phyloP scores from a whole-genome alignment of 371 early-diverging fungal genomes.

The Syncephalis plumigaleata region DNA sequence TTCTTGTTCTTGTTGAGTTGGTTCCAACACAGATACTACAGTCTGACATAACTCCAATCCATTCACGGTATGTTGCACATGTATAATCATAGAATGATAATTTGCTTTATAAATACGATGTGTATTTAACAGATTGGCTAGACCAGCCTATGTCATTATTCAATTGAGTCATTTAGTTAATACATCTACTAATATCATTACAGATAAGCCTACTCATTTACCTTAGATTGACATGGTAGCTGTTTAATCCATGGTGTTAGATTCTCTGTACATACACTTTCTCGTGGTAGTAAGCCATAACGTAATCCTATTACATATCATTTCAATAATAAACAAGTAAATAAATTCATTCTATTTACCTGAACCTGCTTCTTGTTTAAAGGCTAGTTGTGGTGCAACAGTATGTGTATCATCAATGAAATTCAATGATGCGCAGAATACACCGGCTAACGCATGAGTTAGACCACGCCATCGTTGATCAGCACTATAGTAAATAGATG shows the following conservation, averaged over 20 bases:
- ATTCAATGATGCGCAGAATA: conserved; percentile 92
- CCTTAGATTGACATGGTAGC: conserved; percentile 81
- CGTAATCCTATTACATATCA: conserved; percentile 18
- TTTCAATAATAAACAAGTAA: no score
- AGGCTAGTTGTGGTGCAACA: conserved; percentile 45
- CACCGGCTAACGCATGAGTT: conserved; percentile 79
- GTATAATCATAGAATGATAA: conserved; percentile 77
- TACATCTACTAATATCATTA: background rate
- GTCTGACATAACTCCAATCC: conserved; percentile 33
- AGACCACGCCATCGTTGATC: conserved; percentile 64
- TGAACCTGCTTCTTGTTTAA: conserved; percentile 21
- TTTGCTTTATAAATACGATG: conserved; percentile 76
- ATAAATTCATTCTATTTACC: background rate
- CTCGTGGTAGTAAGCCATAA: conserved; percentile 71
- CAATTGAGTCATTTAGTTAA: no score
- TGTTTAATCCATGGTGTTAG: conserved; percentile 92
- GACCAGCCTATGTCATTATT: conserved; percentile 60
- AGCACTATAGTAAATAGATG: conserved; percentile 30
- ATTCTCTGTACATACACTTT: conserved; percentile 93
- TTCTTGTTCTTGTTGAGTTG: conserved; percentile 27
- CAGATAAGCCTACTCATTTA: conserved; percentile 5
- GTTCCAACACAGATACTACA: conserved; percentile 52
- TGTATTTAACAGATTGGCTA: conserved; percentile 69
- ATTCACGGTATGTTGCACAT: conserved; percentile 18
- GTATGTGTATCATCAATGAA: conserved; percentile 73